Conservation (phyloP, 2,329 filamentous ascomycete genomes). For the Penicillium sp. region DNA sequence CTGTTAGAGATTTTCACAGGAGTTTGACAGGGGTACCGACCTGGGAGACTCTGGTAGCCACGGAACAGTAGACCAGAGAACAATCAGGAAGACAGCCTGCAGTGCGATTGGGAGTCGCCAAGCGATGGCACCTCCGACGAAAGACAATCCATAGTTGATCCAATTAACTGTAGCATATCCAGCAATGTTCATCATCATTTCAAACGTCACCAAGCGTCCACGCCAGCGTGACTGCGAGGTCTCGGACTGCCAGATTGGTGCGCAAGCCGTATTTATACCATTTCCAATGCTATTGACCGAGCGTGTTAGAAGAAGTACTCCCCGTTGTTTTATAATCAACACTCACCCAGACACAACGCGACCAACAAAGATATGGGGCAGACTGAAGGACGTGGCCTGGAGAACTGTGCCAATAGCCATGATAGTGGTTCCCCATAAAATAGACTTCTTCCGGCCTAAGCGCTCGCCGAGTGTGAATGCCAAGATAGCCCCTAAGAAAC, state of each 20-base stretch:
- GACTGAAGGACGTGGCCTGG: constrained; percentile 48
- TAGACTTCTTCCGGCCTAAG: constrained; percentile 49
- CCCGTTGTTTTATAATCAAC: not conserved
- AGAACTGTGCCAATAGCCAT: constrained; percentile 53
- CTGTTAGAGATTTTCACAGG: not conserved
- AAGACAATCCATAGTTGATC: constrained; percentile 55
- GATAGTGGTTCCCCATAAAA: constrained; percentile 50
- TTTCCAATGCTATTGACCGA: constrained; percentile 43
- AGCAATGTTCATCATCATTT: constrained; percentile 53
- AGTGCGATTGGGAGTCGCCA: constrained; percentile 52
- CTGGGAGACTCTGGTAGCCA: constrained; percentile 28
- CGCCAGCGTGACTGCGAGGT: constrained; percentile 48
- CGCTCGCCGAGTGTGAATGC: constrained; percentile 48
- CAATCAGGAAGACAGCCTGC: constrained; percentile 52
- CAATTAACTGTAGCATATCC: constrained; percentile 55
- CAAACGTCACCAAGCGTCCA: constrained; percentile 49
- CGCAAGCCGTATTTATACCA: constrained; percentile 53
- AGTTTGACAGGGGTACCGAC: not conserved
- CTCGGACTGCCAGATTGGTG: constrained; percentile 53
- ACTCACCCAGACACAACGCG: constrained; percentile 35
- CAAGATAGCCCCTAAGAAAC: constrained; percentile 56
- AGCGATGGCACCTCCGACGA: constrained; percentile 41
- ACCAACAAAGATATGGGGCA: constrained; percentile 53
- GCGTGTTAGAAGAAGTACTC: not conserved
- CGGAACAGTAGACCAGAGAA: constrained; percentile 47